Evolutionary conservation across 2,329 filamentous ascomycete genomes (phyloP).

Genomic region (Meredithiella fracta): DNA sequence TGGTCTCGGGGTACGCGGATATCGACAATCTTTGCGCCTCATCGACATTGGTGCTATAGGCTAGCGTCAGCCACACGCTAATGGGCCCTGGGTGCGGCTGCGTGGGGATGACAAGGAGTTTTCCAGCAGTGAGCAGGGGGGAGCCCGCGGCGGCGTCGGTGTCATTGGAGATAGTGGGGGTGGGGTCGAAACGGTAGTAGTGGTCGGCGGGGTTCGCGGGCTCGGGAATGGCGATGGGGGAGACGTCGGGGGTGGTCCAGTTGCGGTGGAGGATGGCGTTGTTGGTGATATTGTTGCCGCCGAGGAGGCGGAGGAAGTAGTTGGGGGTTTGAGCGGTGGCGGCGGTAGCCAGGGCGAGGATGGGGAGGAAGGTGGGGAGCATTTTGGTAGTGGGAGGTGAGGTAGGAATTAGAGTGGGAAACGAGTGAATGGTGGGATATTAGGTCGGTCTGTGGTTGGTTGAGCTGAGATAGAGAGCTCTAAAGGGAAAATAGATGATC

Average conservation of each 20-base stretch:
- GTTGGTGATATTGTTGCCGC: constrained; percentile 12
- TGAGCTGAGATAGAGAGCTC: neutral
- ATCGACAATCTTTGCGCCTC: neutral
- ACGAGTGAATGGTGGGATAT: neutral
- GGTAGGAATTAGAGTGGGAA: neutral
- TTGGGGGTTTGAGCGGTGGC: constrained; percentile 8
- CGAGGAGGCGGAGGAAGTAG: constrained; percentile 13
- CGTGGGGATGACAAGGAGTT: constrained; percentile 11
- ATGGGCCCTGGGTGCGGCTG: constrained; percentile 11
- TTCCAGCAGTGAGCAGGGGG: neutral
- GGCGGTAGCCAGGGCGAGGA: constrained; percentile 1
- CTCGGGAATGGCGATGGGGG: constrained; percentile 9
- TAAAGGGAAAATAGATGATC: neutral
- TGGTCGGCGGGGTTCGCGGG: constrained; percentile 10
- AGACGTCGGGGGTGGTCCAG: constrained; percentile 7
- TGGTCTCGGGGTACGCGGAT: constrained; percentile 6
- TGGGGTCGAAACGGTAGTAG: constrained; percentile 12
- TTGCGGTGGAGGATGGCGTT: constrained; percentile 11
- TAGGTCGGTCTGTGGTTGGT: neutral
- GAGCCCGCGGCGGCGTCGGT: neutral
- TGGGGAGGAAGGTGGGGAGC: neutral
- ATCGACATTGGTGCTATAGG: neutral
- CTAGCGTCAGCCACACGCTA: constrained; percentile 3
- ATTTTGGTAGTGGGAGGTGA: constrained; percentile 2
- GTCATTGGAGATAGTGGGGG: constrained; percentile 3